Conservation (phyloP, 2,329 filamentous ascomycete species). For the Fusarium cicatricum region DNA sequence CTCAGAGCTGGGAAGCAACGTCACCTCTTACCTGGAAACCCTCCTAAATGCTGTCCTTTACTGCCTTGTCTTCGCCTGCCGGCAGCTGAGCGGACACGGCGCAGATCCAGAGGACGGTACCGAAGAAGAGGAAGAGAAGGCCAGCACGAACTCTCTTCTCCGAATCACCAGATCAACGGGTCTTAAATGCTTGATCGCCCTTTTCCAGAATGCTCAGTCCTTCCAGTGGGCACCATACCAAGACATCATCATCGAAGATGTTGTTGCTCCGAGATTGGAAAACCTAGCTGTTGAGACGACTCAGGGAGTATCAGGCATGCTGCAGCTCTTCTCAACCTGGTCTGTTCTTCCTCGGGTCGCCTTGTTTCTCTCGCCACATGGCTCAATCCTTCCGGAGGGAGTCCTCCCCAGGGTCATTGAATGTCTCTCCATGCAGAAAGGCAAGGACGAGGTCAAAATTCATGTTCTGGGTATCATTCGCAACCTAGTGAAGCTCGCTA, state of each 20-base stretch:
- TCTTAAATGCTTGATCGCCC: conserved; percentile 81
- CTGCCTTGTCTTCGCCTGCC: conserved; percentile 77
- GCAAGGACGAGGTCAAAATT: conserved; percentile 86
- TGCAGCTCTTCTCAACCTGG: conserved; percentile 85
- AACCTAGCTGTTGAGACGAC: conserved; percentile 86
- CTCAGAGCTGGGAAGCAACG: conserved; percentile 79
- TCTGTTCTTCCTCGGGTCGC: conserved; percentile 72
- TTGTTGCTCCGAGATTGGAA: conserved; percentile 79
- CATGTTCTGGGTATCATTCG: conserved; percentile 81
- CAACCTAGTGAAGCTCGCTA: conserved; percentile 70
- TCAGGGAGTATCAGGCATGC: conserved; percentile 84
- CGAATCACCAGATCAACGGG: conserved; percentile 74
- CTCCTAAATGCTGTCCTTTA: conserved; percentile 83
- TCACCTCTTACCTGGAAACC: conserved; percentile 71
- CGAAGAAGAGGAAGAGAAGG: conserved; percentile 54
- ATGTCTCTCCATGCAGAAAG: conserved; percentile 74
- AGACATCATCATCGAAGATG: conserved; percentile 73
- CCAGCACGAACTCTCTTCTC: conserved; percentile 64
- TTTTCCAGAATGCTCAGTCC: conserved; percentile 77
- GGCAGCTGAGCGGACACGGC: conserved; percentile 58
- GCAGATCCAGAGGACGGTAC: conserved; percentile 48
- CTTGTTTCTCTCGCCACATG: conserved; percentile 66
- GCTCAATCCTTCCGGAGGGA: conserved; percentile 58
- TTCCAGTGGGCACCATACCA: conserved; percentile 79
- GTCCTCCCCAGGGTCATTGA: conserved; percentile 77